Evolutionary conservation across 345 rosid species (phyloP), one percentile per base, ranked within the genome.

Genomic region (Salix exigua): DNA sequence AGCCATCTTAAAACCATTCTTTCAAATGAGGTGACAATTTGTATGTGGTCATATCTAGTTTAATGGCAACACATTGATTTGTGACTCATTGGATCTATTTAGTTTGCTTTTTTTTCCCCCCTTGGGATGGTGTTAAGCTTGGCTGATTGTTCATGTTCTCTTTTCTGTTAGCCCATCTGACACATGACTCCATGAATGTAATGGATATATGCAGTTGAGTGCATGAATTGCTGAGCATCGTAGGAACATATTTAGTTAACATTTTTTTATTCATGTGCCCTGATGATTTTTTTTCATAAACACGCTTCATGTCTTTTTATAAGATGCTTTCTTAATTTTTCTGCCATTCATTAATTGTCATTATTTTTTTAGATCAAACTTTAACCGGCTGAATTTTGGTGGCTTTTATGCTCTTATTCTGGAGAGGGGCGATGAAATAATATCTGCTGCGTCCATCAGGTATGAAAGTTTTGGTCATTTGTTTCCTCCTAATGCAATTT

Each of bases 361-460:
- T 73, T 65, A 66, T 75, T 67, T 69, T 77, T 44, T 7, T 75
- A 94, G 98, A 66, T 94, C 97, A 67, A 92, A 94, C 87, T 92
- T 92, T 82, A 89, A 88, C 72, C 79, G 98, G 79, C 85, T 94
- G 66, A 92, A 92, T 76, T 94, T 85, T 78, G 70, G 85, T 76
- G 93, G 98, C 60, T 94, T 94, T 82, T 92, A 90, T 75, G 86
- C 96, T 72, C 91, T 86, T 80, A 81, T 92, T 72, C 80, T 94
- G 78, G 98, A 94, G 84, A 92, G 91, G 80, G 98, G 96, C n/a
- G 97, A 94, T 48, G 97, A 94, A 80, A 88, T 92, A 77, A 89
- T 92, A 68, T 90, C 91, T 42, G 89, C 90, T 37, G 94, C 98
- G 73, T 94, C 96, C 79, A 79, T 92, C 83, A 90, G 97, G 98